These are phyloP conservation scores for Lophiotrema nucula DNA, from an alignment of 495 filamentous ascomycete genomes.

Conservation along the genomic window DNA sequence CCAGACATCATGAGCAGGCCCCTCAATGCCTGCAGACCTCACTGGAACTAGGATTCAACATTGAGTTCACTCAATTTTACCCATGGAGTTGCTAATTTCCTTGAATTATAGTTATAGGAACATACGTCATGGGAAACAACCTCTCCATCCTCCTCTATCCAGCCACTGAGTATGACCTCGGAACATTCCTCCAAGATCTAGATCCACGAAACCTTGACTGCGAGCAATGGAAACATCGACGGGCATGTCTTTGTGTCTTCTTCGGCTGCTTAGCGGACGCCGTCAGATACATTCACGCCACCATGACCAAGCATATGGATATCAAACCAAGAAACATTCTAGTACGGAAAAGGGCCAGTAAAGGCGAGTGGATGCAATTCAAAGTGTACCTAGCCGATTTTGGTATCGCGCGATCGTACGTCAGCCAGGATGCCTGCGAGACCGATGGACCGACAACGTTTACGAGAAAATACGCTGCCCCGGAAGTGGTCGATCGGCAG, in stretches of 20 bases:
- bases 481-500: slow-evolving; percentile 18
- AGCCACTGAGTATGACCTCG: slow-evolving; percentile 23
- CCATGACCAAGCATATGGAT: slow-evolving; percentile 31
- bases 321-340: slow-evolving; percentile 34
- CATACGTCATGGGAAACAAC: slow-evolving; percentile 13
- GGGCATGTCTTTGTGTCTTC: slow-evolving; percentile 1
- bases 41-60: no score
- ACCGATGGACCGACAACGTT: slow-evolving; percentile 19
- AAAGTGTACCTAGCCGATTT: slow-evolving; percentile 19
- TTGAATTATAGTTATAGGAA: slow-evolving; percentile 32
- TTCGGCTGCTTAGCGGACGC: slow-evolving; percentile 21
- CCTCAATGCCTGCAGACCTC: no score
- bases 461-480: slow-evolving; percentile 20
- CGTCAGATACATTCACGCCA: slow-evolving; percentile 14
- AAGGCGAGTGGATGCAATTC: not conserved
- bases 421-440: slow-evolving; percentile 25
- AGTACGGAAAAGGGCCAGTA: not conserved
- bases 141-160: slow-evolving; percentile 33
- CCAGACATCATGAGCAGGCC: no score
- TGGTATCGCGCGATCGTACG: slow-evolving; percentile 15
- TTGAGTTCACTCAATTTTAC: no score
- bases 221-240: not conserved
- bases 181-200: slow-evolving; percentile 12
- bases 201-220: no score
- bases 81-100: no score